These are phyloP conservation scores for Colletotrichum chrysophilum DNA, from an alignment of 2,329 filamentous ascomycete genomes.

Conservation along the genomic window DNA sequence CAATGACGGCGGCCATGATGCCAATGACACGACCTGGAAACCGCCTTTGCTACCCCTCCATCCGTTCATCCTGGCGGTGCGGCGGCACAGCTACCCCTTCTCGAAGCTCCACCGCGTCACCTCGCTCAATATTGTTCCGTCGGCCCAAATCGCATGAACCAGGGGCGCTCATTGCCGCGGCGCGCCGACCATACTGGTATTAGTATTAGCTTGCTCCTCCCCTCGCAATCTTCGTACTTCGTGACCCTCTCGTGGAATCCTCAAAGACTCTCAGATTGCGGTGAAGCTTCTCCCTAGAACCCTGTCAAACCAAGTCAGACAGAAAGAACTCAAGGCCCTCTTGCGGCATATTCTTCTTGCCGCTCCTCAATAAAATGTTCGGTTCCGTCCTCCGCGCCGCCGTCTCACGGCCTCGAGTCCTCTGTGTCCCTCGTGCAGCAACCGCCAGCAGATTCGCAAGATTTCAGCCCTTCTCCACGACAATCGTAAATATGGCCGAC, in stretches of 20 bases:
- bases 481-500: constrained; percentile 38
- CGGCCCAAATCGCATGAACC: neutral
- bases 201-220: constrained; percentile 9
- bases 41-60: neutral
- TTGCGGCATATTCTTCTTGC: constrained; percentile 13
- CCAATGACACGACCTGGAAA: neutral
- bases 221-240: neutral
- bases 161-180: constrained; percentile 14
- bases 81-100: neutral
- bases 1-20: constrained; percentile 2
- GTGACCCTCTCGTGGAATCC: neutral
- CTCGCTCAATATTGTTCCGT: constrained; percentile 19
- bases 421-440: constrained; percentile 1
- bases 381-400: constrained; percentile 10
- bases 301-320: neutral
- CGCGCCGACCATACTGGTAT: constrained; percentile 10
- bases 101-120: constrained; percentile 10
- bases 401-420: constrained; percentile 9
- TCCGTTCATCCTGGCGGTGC: neutral
- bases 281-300: constrained; percentile 18
- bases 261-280: constrained; percentile 5
- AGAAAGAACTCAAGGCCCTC: neutral
- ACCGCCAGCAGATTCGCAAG: neutral
- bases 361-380: constrained; percentile 16
- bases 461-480: constrained; percentile 18